phyloP scores from a whole-genome alignment of 495 filamentous ascomycete species.

The Penicillium alfredii region DNA sequence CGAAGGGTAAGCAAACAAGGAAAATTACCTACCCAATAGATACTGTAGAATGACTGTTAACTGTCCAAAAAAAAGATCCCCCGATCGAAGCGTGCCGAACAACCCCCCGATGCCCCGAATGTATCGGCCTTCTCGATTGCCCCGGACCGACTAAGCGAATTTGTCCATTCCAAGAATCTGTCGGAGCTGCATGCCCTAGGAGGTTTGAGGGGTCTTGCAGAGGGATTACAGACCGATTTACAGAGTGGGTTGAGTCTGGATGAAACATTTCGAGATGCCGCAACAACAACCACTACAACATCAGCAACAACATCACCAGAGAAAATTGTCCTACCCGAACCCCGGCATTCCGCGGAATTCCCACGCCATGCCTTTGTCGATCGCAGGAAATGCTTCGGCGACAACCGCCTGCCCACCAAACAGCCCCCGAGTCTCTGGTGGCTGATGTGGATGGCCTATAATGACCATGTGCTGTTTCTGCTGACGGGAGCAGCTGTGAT shows the following conservation, averaged over 20 bases:
- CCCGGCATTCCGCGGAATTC: too few species aligned
- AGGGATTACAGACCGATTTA: conserved; percentile 65
- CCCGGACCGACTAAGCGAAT: conserved; percentile 74
- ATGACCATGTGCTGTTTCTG: conserved; percentile 77
- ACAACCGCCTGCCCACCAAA: conserved; percentile 64
- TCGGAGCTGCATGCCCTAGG: conserved; percentile 73
- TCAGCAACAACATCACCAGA: conserved; percentile 20
- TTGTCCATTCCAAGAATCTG: conserved; percentile 76
- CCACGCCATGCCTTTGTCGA: conserved; percentile 56
- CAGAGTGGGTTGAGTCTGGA: conserved; percentile 67
- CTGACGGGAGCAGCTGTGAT: conserved; percentile 73
- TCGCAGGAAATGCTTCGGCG: conserved; percentile 60
- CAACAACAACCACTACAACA: conserved; percentile 23
- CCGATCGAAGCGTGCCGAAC: conserved; percentile 1
- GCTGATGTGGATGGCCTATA: conserved; percentile 76
- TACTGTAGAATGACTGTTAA: too few species aligned
- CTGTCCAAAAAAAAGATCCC: neutral
- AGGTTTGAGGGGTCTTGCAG: conserved; percentile 68
- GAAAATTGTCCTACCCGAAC: too few species aligned
- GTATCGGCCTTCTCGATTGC: conserved; percentile 75
- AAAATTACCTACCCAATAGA: neutral
- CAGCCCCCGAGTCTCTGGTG: conserved; percentile 66
- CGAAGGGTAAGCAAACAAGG: neutral
- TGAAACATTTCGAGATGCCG: conserved; percentile 57
- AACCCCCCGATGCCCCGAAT: conserved; percentile 47